Conservation (phyloP, 257 asterid genomes). For the Forsythia viridissima region DNA sequence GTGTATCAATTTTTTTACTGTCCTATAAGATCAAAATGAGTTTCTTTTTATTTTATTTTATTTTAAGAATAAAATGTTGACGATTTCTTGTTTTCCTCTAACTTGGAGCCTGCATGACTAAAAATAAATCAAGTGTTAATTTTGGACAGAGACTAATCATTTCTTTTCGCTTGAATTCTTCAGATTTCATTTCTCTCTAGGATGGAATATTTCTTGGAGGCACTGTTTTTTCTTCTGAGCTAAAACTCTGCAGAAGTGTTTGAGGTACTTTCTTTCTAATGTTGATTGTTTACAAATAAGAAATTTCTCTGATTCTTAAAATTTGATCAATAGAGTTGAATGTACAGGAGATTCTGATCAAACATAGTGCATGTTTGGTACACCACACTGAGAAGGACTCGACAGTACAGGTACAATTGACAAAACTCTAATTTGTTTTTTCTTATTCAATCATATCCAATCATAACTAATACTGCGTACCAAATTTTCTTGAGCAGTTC, state of each 20-base stretch:
- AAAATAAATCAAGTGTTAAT: no score
- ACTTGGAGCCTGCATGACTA: no score
- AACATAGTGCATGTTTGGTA: not conserved
- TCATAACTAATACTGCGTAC: not conserved
- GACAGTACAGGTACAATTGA: not conserved
- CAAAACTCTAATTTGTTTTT: not conserved
- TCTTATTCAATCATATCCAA: not conserved
- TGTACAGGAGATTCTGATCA: not conserved
- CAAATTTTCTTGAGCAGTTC: not conserved
- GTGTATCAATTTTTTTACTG: not conserved
- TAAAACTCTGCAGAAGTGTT: no score
- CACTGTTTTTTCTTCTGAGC: no score
- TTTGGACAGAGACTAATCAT: no score
- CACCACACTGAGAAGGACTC: not conserved
- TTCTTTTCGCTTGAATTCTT: no score
- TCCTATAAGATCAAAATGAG: not conserved
- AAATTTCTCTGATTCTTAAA: not conserved
- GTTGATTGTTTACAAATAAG: not conserved
- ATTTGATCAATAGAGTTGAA: not conserved
- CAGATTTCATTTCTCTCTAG: no score
- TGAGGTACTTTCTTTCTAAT: not conserved
- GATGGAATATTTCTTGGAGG: no score
- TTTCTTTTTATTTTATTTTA: not conserved
- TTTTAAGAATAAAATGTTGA: no score
- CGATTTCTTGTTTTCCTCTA: no score